phyloP scores from a whole-genome alignment of 257 asterid genomes.

The Solanum bulbocastanum region DNA sequence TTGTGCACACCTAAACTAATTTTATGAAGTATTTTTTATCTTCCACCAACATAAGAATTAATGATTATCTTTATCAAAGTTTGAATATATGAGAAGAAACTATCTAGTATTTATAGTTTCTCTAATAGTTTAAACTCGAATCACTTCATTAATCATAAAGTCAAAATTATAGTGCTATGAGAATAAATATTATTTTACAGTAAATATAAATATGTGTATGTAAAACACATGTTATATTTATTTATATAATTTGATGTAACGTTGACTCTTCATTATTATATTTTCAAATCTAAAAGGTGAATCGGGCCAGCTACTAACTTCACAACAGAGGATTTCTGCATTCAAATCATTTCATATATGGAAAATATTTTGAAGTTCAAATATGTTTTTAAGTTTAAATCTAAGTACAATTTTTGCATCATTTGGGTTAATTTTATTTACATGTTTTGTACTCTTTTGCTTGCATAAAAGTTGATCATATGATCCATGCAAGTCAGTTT shows the following conservation, averaged over 20 bases:
- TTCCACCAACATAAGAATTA: no score
- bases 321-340: background rate
- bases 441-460: background rate
- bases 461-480: slow-evolving; percentile 10
- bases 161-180: no score
- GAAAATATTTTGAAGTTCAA: no score
- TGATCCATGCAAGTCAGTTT: background rate
- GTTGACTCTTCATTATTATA: no score
- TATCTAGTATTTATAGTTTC: no score
- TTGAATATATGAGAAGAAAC: no score
- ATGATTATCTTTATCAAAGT: no score
- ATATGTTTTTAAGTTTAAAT: background rate
- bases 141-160: background rate
- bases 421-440: slow-evolving; percentile 8
- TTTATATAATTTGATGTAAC: no score
- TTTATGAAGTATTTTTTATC: no score
- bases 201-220: background rate
- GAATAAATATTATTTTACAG: no score
- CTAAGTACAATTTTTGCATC: background rate
- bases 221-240: no score
- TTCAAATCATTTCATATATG: background rate
- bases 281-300: background rate
- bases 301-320: background rate
- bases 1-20: no score
- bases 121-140: background rate